Conservation (phyloP, 352 stramenopile genomes). For the Pythium periplocum region DNA sequence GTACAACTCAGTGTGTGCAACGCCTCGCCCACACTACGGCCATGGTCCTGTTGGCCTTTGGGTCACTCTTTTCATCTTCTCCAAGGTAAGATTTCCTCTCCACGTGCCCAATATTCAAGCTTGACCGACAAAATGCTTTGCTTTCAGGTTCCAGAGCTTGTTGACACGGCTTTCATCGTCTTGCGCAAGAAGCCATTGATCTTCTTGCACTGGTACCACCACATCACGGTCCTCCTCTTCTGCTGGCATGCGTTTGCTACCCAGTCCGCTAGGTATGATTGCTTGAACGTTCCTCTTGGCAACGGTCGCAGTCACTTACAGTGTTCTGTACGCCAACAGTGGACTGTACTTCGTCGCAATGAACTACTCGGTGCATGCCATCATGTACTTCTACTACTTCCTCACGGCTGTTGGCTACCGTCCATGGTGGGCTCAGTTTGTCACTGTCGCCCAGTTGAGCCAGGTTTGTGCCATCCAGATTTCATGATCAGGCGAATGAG, state of each 20-base stretch:
- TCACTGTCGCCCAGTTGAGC: constrained; percentile 89
- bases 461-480: constrained; percentile 52
- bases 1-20: constrained; percentile 79
- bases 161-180: constrained; percentile 97
- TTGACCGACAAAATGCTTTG: neutral
- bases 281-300: neutral
- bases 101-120: too few relatives aligned
- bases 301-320: neutral
- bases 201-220: constrained; percentile 99
- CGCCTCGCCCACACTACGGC: constrained; percentile 64
- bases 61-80: constrained; percentile 87
- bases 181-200: constrained; percentile 96
- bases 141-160: constrained; percentile 81
- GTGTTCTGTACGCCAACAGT: constrained; percentile 19
- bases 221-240: constrained; percentile 97
- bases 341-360: constrained; percentile 97
- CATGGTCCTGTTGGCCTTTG: constrained; percentile 64
- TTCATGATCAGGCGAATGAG: constrained; percentile 1
- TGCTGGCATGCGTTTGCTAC: constrained; percentile 96
- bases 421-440: constrained; percentile 65
- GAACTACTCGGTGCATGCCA: constrained; percentile 97
- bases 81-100: constrained; percentile 42
- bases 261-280: constrained; percentile 69
- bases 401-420: constrained; percentile 81
- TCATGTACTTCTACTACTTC: constrained; percentile 98